A percentile compares a stretch with the other conserved stretches of the same genome.
Conservation (phyloP, 345 rosid genomes). For the Salix brachista region DNA sequence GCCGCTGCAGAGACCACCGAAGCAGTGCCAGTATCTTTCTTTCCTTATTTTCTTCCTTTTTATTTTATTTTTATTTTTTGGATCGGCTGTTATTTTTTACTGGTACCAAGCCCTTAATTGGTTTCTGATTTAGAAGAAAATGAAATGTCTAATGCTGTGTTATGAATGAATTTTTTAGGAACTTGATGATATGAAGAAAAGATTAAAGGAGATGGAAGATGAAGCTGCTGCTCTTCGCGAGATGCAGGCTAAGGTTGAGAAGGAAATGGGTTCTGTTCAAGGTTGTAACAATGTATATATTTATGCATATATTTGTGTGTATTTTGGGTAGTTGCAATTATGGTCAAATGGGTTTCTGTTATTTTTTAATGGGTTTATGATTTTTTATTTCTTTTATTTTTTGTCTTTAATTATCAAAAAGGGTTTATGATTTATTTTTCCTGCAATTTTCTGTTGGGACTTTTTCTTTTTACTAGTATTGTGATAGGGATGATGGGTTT, state of each 20-base stretch:
- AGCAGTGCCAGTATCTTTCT: not conserved
- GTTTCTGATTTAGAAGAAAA: not conserved
- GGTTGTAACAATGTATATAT: not conserved
- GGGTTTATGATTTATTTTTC: not conserved
- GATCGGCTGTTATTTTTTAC: too few relatives aligned
- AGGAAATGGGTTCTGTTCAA: conserved; percentile 19
- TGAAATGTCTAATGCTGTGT: not conserved
- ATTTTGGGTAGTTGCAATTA: too few relatives aligned
- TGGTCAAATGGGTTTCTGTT: too few relatives aligned
- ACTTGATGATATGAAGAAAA: conserved; percentile 22
- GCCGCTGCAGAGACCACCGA: conserved; percentile 32
- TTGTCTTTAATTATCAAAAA: too few relatives aligned
- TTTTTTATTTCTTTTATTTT: too few relatives aligned
- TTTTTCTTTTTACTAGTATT: too few relatives aligned
- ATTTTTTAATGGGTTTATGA: not conserved
- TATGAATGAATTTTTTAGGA: not conserved
- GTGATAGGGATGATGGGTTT: too few relatives aligned
- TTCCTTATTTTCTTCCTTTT: not conserved
- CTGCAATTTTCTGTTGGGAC: too few relatives aligned
- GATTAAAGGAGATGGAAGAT: conserved; percentile 24
- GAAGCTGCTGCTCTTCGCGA: conserved; percentile 25
- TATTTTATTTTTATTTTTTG: too few relatives aligned
- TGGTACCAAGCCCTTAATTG: too few relatives aligned
- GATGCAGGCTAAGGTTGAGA: conserved; percentile 25
- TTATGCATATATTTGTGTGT: too few relatives aligned